Base-by-base conservation (phyloP, 2,329 filamentous ascomycete species). In the Pseudodiploospora longispora region DNA sequence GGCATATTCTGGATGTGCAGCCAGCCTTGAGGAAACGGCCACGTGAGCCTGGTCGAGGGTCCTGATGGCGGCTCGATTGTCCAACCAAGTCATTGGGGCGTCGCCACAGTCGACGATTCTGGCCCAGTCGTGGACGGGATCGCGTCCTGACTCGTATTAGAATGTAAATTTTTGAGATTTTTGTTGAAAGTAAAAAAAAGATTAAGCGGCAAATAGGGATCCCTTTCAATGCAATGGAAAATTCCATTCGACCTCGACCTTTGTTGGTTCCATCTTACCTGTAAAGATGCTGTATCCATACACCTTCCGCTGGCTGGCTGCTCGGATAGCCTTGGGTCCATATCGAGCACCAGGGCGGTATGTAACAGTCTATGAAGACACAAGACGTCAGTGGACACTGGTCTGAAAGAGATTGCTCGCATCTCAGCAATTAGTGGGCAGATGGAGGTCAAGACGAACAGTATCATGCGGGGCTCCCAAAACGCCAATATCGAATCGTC, bases 101-200 rank as follows among this genome's bases (percentile, higher is more conserved):
- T 94, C 87, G 39, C 87, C 87, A 62, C 88, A 94, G 67, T 94
- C 88, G 38, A 89, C 70, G 45, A 93, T 76, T 34, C 70, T 80
- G 1, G 86, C 85, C 84, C 85, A 91, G 19, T 55, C 51, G 9
- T 40, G 43, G 8, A 56, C 39, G 1, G 52, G 44, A 34, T 57
- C 49, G 10, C 46, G 44, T 10, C 46, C 52, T 54, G 10, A n/a
- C 19, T 19, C 19, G 19, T 19, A 3, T 19, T 19, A 19, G 19
- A 19, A 19, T 19, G 19, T 19, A 3, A 19, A 19, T 19, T 19
- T 19, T 19, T 19, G 19, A 19, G 19, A 19, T 19, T 19, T 19
- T 19, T 19, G 19, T 19, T 19, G 19, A 19, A 19, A 19, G 19
- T 19, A 2, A 19, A 19, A 19, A 19, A 19, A 19, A 19, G 19